Evolutionary conservation across 208 protist genomes (phyloP).

Genomic region (Endotrypanum monterogeii): DNA sequence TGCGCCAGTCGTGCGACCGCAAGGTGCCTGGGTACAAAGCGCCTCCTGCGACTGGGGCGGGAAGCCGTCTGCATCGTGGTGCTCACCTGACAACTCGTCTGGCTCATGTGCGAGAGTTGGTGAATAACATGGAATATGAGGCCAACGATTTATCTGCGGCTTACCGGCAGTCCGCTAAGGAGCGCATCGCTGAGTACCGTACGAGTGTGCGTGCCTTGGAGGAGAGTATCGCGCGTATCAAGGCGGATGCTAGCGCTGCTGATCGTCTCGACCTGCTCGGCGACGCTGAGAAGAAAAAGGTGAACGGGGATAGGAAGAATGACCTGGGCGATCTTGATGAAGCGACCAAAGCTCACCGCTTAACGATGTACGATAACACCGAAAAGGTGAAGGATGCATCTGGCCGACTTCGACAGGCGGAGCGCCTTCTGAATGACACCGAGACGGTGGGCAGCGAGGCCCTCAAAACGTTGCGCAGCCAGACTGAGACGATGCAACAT

Average conservation of each 20-base stretch:
- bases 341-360: conserved; percentile 47
- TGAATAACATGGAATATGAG: conserved; percentile 82
- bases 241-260: conserved; percentile 49
- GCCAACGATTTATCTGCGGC: conserved; percentile 53
- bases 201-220: conserved; percentile 39
- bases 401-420: conserved; percentile 48
- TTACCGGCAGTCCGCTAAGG: conserved; percentile 42
- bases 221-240: conserved; percentile 38
- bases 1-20: conserved; percentile 42
- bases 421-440: conserved; percentile 70
- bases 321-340: conserved; percentile 41
- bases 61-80: conserved; percentile 53
- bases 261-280: conserved; percentile 62
- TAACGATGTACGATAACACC: conserved; percentile 81
- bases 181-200: conserved; percentile 50
- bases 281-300: conserved; percentile 9
- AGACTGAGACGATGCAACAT: conserved; percentile 70
- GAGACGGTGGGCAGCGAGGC: conserved; percentile 62
- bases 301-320: background rate
- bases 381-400: conserved; percentile 62
- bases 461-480: conserved; percentile 54
- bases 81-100: conserved; percentile 36
- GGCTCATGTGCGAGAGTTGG: conserved; percentile 50
- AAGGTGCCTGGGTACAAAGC: conserved; percentile 40
- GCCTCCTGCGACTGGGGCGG: conserved; percentile 51